Evolutionary conservation across 2,329 filamentous ascomycete genomes (phyloP), one percentile per base, ranked within the genome.

Genomic region (Gyromitra esculenta): DNA sequence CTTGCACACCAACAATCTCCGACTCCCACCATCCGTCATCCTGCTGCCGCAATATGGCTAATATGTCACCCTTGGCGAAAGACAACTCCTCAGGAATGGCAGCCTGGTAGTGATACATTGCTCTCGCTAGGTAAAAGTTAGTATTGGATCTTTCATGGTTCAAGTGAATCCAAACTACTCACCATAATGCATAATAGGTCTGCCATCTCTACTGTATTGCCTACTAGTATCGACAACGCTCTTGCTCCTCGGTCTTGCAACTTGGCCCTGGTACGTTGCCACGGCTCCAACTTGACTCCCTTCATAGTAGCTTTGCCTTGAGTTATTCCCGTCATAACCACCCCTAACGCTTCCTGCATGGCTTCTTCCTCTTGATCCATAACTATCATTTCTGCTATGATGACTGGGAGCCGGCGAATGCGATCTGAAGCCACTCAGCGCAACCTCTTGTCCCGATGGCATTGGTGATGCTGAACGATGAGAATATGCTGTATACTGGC

Each of bases 11-110:
- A 59, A 94, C 92, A 52, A 97, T 89, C 83, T 97, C 95, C 11
- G 96, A 96, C 85, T 99, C 96, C 96, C 96, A 99, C 96, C 96
- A 99, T 21, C 96, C 96, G 82, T 99, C 96, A 83, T 99, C 96
- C 84, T 99, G 96, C 81, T 97, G 89, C 76, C 94, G 88, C 60
- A 97, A 86, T 13, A 99, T 90, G 1, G 95, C 93, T 13, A 99
- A 87, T 75, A 95, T 90, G 82, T 99, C 96, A 62, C 94, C 94
- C 85, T 99, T 99, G 60, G 87, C 87, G 83, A 99, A 99, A 13
- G 92, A 91, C 21, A 99, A 86, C 84, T 99, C 96, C 83, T 98
- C 96, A 0, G 95, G 93, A 75, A 99, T 99, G 25, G 94, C 95
- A 1, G 96, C 94, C 82, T 92, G 90, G 83, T 99, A 99, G 86